Percentiles rank a stretch among this genome's conserved stretches.
Conservation (phyloP, 2,329 filamentous ascomycete species). For the Tolypocladium tundrense region DNA sequence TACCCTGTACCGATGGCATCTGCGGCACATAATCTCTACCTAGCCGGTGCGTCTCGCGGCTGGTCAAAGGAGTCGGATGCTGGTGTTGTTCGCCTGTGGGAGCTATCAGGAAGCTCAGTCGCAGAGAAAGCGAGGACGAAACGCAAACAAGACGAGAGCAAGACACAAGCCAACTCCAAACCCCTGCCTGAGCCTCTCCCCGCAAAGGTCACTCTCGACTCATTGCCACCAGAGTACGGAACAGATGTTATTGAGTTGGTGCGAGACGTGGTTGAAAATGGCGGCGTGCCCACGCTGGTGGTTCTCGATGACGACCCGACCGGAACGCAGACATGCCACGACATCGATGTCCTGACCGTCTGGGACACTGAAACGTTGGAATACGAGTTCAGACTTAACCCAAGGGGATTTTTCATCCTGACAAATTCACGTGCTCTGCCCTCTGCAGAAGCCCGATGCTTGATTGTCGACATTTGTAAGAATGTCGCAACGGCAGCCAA, state of each 20-base stretch:
- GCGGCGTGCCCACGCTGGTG: conserved; percentile 22
- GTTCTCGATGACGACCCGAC: conserved; percentile 47
- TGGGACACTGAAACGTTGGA: conserved; percentile 37
- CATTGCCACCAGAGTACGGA: conserved; percentile 12
- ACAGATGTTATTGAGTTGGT: conserved; percentile 11
- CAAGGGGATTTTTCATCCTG: conserved; percentile 45
- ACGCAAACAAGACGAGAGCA: background rate
- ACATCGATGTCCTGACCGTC: conserved; percentile 42
- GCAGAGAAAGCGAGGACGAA: conserved; percentile 4
- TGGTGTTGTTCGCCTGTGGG: conserved; percentile 27
- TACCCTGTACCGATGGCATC: conserved; percentile 18
- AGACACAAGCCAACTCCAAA: background rate
- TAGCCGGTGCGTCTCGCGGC: conserved; percentile 20
- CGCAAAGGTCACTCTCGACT: conserved; percentile 10
- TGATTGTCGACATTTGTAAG: conserved; percentile 37
- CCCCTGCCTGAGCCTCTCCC: conserved; percentile 3
- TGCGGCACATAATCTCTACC: conserved; percentile 19
- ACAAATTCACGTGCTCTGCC: conserved; percentile 47
- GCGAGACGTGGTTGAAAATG: conserved; percentile 7
- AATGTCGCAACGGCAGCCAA: conserved; percentile 36
- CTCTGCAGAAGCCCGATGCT: conserved; percentile 29
- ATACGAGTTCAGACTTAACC: conserved; percentile 28
- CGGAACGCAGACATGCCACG: conserved; percentile 49
- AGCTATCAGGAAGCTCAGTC: conserved; percentile 13
- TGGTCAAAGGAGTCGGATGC: conserved; percentile 23